Evolutionary conservation across 495 filamentous ascomycete species (phyloP), one percentile per base, ranked within the genome.

Genomic region (Penicillium cataractarum): DNA sequence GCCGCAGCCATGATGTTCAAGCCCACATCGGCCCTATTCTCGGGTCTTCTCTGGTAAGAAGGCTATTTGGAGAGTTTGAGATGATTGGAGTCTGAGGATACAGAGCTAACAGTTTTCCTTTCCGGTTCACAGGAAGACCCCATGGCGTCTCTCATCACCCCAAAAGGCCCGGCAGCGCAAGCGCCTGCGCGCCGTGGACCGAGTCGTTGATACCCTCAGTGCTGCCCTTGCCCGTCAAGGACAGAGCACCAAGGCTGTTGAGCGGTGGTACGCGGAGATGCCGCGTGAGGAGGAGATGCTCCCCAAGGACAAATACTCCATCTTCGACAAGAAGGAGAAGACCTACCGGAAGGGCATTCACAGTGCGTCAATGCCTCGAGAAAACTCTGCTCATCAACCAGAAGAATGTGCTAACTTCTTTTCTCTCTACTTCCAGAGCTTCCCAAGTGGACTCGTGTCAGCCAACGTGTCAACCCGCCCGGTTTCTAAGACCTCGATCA

Each of bases 261-360:
- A 93, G 75, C 81, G 87, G 65, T 99, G 95, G 95, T 96, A 92
- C 78, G 81, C 78, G 55, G 92, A 96, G 78, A 99, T 99, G 95
- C 95, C 95, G 22, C 90, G 86, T 31, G 95, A 99, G 84, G 85
- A 86, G 74, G 92, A 98, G 82, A 99, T 99, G 95, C 74, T 96
- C 73, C 88, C 95, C 48, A 90, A 87, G 76, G 95, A 99, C 78
- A 99, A 99, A 77, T 99, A 99, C 80, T 97, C 93, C 22, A 88
- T 99, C 63, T 99, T 98, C 79, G 93, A 96, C 77, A 87, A 93
- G 66, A 97, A 97, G 76, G 93, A 89, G 82, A 96, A 91, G 87
- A 86, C 82, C 64, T 99, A 99, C 78, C 83, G 95, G 74, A 99
- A 99, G 86, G 89, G 90, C 19, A 92, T 98, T 71, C 95, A 97